Evolutionary conservation across 2,329 filamentous ascomycete genomes (phyloP).

Genomic region (Curvularia eragrostidis): DNA sequence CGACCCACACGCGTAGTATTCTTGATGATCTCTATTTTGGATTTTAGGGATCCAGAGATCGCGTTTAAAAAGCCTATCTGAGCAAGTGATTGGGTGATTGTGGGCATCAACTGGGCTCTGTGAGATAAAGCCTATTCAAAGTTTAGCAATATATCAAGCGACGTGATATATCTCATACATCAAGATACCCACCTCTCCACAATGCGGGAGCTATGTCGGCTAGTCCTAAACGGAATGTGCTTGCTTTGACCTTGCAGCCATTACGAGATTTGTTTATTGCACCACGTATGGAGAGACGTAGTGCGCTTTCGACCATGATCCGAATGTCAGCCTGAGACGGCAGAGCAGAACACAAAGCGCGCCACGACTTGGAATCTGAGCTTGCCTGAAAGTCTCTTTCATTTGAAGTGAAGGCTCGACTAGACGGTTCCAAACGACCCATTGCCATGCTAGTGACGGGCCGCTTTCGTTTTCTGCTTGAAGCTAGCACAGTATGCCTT

Average conservation of each 20-base stretch:
- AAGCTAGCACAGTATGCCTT: neutral
- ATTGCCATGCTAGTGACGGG: neutral
- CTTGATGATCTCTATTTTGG: constrained; percentile 22
- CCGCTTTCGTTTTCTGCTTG: constrained; percentile 14
- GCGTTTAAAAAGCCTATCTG: constrained; percentile 14
- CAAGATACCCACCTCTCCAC: constrained; percentile 50
- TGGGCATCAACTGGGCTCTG: constrained; percentile 49
- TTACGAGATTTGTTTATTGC: constrained; percentile 26
- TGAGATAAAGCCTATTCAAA: constrained; percentile 37
- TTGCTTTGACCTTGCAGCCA: constrained; percentile 42
- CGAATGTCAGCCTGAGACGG: constrained; percentile 4
- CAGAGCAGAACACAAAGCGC: neutral
- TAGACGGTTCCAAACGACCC: neutral
- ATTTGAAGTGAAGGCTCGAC: neutral
- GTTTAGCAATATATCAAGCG: constrained; percentile 14
- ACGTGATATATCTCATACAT: constrained; percentile 23
- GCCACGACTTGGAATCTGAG: neutral
- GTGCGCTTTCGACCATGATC: constrained; percentile 43
- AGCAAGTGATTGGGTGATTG: constrained; percentile 46
- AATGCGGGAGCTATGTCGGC: constrained; percentile 49
- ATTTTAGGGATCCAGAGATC: constrained; percentile 23
- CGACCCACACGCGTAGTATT: neutral
- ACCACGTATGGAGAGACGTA: constrained; percentile 48
- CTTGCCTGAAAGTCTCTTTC: neutral
- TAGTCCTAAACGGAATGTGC: constrained; percentile 44